Evolutionary conservation across 495 filamentous ascomycete genomes (phyloP).

Genomic region (Hypoxylon subgilvum): DNA sequence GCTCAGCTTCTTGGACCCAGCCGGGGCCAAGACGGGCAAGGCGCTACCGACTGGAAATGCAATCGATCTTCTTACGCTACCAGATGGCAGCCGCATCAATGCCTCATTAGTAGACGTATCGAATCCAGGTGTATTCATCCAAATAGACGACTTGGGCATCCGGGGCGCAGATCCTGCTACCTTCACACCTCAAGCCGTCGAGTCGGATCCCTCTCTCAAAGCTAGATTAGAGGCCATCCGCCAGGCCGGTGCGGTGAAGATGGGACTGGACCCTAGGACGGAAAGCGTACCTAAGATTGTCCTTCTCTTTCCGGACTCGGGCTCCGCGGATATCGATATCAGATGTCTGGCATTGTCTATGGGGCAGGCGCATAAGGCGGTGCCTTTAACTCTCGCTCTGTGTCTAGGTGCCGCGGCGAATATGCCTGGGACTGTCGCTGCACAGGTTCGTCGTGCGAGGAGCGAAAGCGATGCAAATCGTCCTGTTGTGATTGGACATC

Average conservation of each 20-base stretch:
- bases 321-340: constrained; percentile 45
- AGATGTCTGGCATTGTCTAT: constrained; percentile 55
- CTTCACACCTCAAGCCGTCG: constrained; percentile 61
- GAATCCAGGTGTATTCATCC: constrained; percentile 72
- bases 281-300: constrained; percentile 72
- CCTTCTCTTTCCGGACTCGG: constrained; percentile 54
- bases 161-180: constrained; percentile 35
- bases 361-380: constrained; percentile 69
- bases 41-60: constrained; percentile 67
- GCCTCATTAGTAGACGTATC: constrained; percentile 61
- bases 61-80: constrained; percentile 59
- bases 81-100: constrained; percentile 59
- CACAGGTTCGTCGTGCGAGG: constrained; percentile 40
- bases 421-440: constrained; percentile 55
- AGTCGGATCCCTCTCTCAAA: constrained; percentile 54
- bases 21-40: constrained; percentile 70
- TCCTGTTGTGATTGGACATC: constrained; percentile 62
- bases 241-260: constrained; percentile 62
- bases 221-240: constrained; percentile 65
- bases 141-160: constrained; percentile 58
- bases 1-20: constrained; percentile 69
- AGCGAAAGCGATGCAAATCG: constrained; percentile 38
- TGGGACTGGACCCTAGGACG: constrained; percentile 65
- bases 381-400: constrained; percentile 66
- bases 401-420: constrained; percentile 65